Evolutionary conservation across 768 basidiomycete genomes (phyloP).

Genomic region (Naganishia antarctica): DNA sequence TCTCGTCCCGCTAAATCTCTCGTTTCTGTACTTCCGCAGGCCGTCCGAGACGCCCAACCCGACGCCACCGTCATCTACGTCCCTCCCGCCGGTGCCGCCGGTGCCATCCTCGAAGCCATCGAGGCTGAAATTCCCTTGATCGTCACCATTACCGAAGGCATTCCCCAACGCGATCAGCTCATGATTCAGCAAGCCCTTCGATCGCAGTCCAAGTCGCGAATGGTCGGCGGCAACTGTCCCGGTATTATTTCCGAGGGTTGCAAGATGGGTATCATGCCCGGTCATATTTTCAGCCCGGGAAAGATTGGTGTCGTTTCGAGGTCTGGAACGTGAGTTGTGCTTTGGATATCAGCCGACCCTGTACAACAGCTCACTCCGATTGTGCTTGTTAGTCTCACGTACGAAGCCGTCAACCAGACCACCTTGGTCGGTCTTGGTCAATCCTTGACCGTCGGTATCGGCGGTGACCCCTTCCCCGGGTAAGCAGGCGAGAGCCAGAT

Average conservation of each 20-base stretch:
- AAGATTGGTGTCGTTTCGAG: constrained; percentile 65
- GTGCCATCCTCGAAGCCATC: constrained; percentile 97
- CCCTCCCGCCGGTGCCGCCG: constrained; percentile 90
- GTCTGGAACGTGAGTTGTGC: constrained; percentile 45
- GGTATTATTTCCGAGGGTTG: constrained; percentile 98
- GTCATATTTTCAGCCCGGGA: constrained; percentile 93
- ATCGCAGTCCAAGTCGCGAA: constrained; percentile 85
- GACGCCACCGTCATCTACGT: constrained; percentile 97
- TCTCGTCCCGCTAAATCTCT: too few species aligned
- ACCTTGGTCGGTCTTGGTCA: constrained; percentile 94
- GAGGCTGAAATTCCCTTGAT: constrained; percentile 96
- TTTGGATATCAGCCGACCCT: background rate
- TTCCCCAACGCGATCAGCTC: constrained; percentile 96
- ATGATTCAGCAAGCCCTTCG: constrained; percentile 88
- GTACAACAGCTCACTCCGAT: too few species aligned
- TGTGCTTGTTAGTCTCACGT: constrained; percentile 72
- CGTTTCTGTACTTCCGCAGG: constrained; percentile 59
- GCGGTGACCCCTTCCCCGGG: constrained; percentile 59
- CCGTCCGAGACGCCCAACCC: constrained; percentile 75
- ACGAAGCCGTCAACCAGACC: constrained; percentile 96
- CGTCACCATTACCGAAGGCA: constrained; percentile 98
- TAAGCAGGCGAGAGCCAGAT: too few species aligned
- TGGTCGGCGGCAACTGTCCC: constrained; percentile 98
- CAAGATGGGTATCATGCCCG: constrained; percentile 97
- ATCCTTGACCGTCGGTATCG: constrained; percentile 92